Evolutionary conservation across 768 basidiomycete genomes (phyloP).

Genomic region (Rhizopogon sp.): DNA sequence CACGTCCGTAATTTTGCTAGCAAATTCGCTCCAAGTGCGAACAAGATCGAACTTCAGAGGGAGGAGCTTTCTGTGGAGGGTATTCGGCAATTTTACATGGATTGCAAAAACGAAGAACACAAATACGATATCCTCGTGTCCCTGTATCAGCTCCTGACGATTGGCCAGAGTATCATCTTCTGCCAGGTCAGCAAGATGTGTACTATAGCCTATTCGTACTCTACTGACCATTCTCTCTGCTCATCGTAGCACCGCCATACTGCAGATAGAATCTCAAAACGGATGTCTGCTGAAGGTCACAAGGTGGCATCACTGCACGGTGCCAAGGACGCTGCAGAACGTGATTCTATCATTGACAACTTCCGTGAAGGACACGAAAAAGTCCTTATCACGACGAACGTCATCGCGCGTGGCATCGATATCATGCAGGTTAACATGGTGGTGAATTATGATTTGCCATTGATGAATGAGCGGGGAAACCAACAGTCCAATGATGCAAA

Average conservation of each 20-base stretch:
- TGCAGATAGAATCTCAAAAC: constrained; percentile 85
- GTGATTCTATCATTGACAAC: constrained; percentile 88
- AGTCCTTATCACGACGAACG: constrained; percentile 97
- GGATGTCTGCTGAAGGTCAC: constrained; percentile 92
- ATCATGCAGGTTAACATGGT: constrained; percentile 99
- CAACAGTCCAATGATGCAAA: constrained; percentile 41
- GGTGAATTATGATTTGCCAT: constrained; percentile 96
- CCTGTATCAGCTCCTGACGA: constrained; percentile 84
- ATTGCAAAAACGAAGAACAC: constrained; percentile 84
- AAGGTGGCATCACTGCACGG: constrained; percentile 96
- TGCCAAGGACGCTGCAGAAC: constrained; percentile 83
- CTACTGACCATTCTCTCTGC: background rate
- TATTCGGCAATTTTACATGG: constrained; percentile 97
- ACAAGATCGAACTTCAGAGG: constrained; percentile 93
- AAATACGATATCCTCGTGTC: constrained; percentile 95
- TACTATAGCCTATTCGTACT: background rate
- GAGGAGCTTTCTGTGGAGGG: constrained; percentile 93
- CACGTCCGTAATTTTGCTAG: constrained; percentile 87
- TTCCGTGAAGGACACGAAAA: constrained; percentile 97
- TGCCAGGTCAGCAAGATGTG: constrained; percentile 60
- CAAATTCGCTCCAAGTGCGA: constrained; percentile 90
- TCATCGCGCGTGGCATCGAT: constrained; percentile 97
- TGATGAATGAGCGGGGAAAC: constrained; percentile 66
- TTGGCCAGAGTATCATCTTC: constrained; percentile 99
- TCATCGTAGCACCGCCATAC: constrained; percentile 72